phyloP scores from a whole-genome alignment of 2,329 filamentous ascomycete species.

The Ceratocystiopsis minuta region DNA sequence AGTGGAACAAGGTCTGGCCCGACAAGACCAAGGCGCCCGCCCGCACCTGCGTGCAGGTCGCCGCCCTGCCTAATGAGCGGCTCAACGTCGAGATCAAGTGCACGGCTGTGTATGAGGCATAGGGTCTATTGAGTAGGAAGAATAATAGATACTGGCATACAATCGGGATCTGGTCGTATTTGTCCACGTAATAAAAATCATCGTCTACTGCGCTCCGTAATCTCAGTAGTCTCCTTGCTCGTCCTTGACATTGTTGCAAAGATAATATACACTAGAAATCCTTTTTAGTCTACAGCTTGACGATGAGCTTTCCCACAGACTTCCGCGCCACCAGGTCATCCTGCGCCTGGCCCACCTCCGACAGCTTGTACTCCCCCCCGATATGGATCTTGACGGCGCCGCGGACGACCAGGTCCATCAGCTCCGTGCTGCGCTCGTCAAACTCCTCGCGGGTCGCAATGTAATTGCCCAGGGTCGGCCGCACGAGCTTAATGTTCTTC shows the following conservation, averaged over 20 bases:
- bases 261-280: too few relatives aligned
- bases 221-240: too few relatives aligned
- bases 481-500: conserved; percentile 60
- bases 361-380: conserved; percentile 8
- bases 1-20: conserved; percentile 24
- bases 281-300: neutral
- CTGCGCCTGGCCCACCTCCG: conserved; percentile 7
- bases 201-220: too few relatives aligned
- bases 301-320: conserved; percentile 10
- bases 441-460: conserved; percentile 52
- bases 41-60: conserved; percentile 14
- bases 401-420: conserved; percentile 9
- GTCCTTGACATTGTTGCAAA: too few relatives aligned
- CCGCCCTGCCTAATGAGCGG: conserved; percentile 13
- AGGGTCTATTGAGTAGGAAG: too few relatives aligned
- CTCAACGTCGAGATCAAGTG: conserved; percentile 16
- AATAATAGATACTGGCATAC: too few relatives aligned
- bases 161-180: too few relatives aligned
- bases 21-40: conserved; percentile 19
- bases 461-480: conserved; percentile 57
- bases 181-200: too few relatives aligned
- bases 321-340: conserved; percentile 9
- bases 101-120: neutral
- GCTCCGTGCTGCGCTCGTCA: conserved; percentile 21
- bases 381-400: conserved; percentile 8